phyloP scores from a whole-genome alignment of 352 stramenopile species.

The Globisporangium cystogenes region DNA sequence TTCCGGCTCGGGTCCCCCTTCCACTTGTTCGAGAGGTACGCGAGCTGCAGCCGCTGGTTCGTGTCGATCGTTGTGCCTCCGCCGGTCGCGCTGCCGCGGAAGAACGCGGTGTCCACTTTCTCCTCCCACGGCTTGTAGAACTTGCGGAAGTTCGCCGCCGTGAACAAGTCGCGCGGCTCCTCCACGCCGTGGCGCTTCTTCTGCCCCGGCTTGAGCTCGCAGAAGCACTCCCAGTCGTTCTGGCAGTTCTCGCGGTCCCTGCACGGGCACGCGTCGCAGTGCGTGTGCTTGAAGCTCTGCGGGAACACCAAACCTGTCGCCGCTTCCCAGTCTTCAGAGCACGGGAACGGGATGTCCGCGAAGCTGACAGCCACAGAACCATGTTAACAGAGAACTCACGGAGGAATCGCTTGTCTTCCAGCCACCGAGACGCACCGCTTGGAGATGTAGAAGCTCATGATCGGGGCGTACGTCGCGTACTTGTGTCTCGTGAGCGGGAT shows the following conservation, averaged over 20 bases:
- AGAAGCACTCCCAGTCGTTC: constrained; percentile 81
- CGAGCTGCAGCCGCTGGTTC: constrained; percentile 95
- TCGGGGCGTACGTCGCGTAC: constrained; percentile 94
- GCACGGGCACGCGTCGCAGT: constrained; percentile 75
- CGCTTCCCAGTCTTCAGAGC: constrained; percentile 93
- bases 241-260: constrained; percentile 59
- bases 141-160: constrained; percentile 95
- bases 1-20: constrained; percentile 87
- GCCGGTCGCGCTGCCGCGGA: constrained; percentile 95
- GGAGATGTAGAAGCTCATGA: constrained; percentile 97
- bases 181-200: constrained; percentile 74
- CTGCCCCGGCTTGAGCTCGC: constrained; percentile 41
- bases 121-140: constrained; percentile 96
- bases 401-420: neutral
- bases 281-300: constrained; percentile 87
- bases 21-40: constrained; percentile 92
- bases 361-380: constrained; percentile 44
- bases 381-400: neutral
- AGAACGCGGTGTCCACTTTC: constrained; percentile 97
- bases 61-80: constrained; percentile 93
- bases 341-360: constrained; percentile 98
- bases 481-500: constrained; percentile 87
- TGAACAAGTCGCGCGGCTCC: constrained; percentile 93
- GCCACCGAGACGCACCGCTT: constrained; percentile 32
- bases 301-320: constrained; percentile 90